Conservation (phyloP, 106 monocot species). For the Narthecium ossifragum region DNA sequence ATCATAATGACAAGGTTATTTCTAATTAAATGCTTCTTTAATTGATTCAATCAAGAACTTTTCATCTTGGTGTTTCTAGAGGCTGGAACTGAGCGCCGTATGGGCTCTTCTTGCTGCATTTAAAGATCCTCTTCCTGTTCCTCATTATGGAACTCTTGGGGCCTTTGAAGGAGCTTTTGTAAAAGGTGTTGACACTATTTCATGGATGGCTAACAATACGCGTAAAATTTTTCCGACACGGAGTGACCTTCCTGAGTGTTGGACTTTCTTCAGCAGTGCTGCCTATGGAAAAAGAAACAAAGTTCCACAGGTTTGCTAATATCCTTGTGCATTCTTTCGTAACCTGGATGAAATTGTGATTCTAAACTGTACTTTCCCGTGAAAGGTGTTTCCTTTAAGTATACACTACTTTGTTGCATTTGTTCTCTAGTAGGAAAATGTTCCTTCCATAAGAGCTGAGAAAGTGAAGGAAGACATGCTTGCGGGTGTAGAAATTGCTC, state of each 20-base stretch:
- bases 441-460: conserved; percentile 70
- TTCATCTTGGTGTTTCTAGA: conserved; percentile 52
- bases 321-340: background rate
- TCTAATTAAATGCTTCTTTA: too few species aligned
- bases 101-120: conserved; percentile 99
- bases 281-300: conserved; percentile 79
- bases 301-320: conserved; percentile 65
- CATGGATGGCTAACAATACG: conserved; percentile 94
- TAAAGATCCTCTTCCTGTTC: conserved; percentile 57
- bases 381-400: background rate
- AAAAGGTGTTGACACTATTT: conserved; percentile 64
- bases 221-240: conserved; percentile 49
- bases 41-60: too few species aligned
- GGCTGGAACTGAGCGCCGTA: conserved; percentile 76
- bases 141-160: conserved; percentile 5
- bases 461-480: conserved; percentile 85
- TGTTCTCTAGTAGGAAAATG: conserved; percentile 63
- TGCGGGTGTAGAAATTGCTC: conserved; percentile 70
- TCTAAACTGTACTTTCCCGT: background rate
- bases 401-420: background rate
- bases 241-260: conserved; percentile 53
- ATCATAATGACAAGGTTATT: background rate
- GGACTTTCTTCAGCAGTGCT: conserved; percentile 91
- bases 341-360: background rate
- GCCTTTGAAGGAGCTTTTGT: conserved; percentile 92